Evolutionary conservation across 2,329 filamentous ascomycete genomes (phyloP).

Genomic region (Fusarium sp.): DNA sequence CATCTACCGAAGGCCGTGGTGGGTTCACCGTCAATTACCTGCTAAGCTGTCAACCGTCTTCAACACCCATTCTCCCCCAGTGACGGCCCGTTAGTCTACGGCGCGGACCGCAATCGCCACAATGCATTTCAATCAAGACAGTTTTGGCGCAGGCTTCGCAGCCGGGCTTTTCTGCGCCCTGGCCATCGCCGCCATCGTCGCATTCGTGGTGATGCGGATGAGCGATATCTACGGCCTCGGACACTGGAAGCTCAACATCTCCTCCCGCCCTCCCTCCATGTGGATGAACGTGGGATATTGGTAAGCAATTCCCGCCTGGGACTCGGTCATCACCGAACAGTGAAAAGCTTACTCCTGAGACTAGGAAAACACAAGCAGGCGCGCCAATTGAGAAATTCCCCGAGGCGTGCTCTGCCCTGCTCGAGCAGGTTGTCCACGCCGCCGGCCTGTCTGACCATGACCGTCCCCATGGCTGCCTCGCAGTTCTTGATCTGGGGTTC

Average conservation of each 20-base stretch:
- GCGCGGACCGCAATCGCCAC: constrained; percentile 6
- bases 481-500: constrained; percentile 67
- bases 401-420: constrained; percentile 63
- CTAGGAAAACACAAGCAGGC: constrained; percentile 51
- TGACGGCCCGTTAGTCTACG: constrained; percentile 1
- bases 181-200: constrained; percentile 26
- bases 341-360: neutral
- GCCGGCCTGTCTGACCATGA: constrained; percentile 55
- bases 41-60: constrained; percentile 1
- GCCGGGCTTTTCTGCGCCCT: constrained; percentile 45
- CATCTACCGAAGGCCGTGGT: constrained; percentile 16
- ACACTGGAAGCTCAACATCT: constrained; percentile 68
- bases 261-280: constrained; percentile 63
- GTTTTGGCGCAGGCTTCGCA: constrained; percentile 50
- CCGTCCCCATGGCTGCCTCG: constrained; percentile 38
- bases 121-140: constrained; percentile 17
- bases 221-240: constrained; percentile 62
- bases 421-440: constrained; percentile 60
- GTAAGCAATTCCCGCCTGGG: constrained; percentile 53
- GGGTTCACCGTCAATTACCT: neutral
- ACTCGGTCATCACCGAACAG: neutral
- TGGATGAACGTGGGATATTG: constrained; percentile 76
- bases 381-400: constrained; percentile 55
- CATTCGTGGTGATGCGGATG: constrained; percentile 43
- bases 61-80: neutral